These are phyloP conservation scores for Tolypocladium tropicale DNA, from an alignment of 2,329 filamentous ascomycete genomes.

Conservation along the genomic window DNA sequence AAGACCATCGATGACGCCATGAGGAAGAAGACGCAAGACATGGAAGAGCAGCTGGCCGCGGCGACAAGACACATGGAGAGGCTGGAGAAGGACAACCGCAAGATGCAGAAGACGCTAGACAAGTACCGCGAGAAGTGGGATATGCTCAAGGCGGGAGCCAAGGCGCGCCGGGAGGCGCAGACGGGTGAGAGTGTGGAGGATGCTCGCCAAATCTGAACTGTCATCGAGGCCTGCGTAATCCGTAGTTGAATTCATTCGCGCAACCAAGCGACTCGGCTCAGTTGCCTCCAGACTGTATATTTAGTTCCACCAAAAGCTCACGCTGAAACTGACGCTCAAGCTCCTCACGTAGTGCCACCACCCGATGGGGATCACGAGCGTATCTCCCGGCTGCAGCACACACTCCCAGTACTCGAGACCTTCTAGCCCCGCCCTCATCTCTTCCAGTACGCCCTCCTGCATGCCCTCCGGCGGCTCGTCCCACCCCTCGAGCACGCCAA, in stretches of 20 bases:
- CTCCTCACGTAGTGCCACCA: constrained; percentile 98
- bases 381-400: constrained; percentile 71
- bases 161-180: constrained; percentile 39
- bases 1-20: constrained; percentile 24
- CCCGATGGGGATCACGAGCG: constrained; percentile 79
- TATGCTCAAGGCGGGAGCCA: constrained; percentile 49
- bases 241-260: not conserved
- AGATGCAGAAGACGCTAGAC: constrained; percentile 43
- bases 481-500: constrained; percentile 59
- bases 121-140: constrained; percentile 54
- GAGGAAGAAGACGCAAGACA: constrained; percentile 44
- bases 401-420: constrained; percentile 62
- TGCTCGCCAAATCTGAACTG: constrained; percentile 7
- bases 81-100: constrained; percentile 52
- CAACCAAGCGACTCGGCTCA: not conserved
- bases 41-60: constrained; percentile 55
- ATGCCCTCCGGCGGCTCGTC: constrained; percentile 26
- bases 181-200: constrained; percentile 26
- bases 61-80: constrained; percentile 52
- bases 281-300: not conserved
- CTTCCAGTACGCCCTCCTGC: constrained; percentile 22
- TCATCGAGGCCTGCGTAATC: not conserved
- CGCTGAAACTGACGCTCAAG: constrained; percentile 78
- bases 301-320: constrained; percentile 91
- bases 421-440: constrained; percentile 38